A percentile compares a stretch with the other conserved stretches of the same genome.
Conservation (phyloP, 2,329 filamentous ascomycete genomes). For the Penicillium sclerotiorum region DNA sequence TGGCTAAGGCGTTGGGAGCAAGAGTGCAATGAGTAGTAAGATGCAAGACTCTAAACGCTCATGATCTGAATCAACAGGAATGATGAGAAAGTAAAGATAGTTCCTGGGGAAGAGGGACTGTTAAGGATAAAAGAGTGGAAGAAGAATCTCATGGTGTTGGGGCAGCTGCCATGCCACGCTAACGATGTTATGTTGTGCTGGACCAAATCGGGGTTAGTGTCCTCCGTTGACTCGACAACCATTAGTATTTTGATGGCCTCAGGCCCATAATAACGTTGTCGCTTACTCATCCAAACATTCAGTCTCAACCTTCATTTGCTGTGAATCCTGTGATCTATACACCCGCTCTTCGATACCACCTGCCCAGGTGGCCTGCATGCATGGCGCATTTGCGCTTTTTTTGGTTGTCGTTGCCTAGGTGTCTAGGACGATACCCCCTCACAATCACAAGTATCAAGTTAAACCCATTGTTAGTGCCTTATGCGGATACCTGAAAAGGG, state of each 20-base stretch:
- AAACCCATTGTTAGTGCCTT: not conserved
- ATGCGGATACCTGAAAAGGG: constrained; percentile 15
- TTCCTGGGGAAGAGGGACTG: constrained; percentile 9
- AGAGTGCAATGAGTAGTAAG: constrained; percentile 13
- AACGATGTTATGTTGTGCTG: constrained; percentile 46
- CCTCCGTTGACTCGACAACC: constrained; percentile 45
- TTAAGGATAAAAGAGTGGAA: constrained; percentile 21
- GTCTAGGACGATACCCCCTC: not conserved
- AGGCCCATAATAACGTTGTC: constrained; percentile 16
- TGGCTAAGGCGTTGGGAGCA: constrained; percentile 17
- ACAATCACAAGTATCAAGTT: not conserved
- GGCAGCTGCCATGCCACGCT: constrained; percentile 39
- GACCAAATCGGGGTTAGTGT: constrained; percentile 35
- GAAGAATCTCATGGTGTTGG: constrained; percentile 35
- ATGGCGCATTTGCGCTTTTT: too few relatives aligned
- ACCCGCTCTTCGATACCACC: not conserved
- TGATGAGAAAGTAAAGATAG: constrained; percentile 29
- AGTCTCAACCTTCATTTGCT: not conserved
- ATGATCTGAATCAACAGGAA: constrained; percentile 26
- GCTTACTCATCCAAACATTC: constrained; percentile 16
- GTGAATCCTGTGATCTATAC: not conserved
- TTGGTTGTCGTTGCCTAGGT: constrained; percentile 1
- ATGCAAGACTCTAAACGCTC: constrained; percentile 27
- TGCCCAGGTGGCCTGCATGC: too few relatives aligned
- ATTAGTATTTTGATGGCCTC: constrained; percentile 20